phyloP scores from a whole-genome alignment of 2,329 filamentous ascomycete species.

The Alternaria alternata region DNA sequence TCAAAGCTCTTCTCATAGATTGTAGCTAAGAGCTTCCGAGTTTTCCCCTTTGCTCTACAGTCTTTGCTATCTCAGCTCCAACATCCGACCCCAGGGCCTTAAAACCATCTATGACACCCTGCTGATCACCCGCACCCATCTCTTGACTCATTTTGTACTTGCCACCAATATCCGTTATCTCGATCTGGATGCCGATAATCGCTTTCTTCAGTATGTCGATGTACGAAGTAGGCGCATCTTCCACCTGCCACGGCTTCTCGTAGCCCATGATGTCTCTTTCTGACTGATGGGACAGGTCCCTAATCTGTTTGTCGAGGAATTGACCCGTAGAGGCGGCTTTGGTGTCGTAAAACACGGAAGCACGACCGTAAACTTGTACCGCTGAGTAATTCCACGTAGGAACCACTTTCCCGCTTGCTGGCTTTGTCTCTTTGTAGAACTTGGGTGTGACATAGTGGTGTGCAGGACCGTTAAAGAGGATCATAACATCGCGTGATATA shows the following conservation, averaged over 20 bases:
- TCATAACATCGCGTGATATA: neutral
- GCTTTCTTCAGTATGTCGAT: constrained; percentile 51
- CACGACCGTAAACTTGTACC: neutral
- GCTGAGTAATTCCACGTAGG: neutral
- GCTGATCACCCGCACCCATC: constrained; percentile 31
- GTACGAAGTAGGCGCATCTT: constrained; percentile 65
- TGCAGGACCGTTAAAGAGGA: neutral
- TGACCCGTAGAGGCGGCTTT: neutral
- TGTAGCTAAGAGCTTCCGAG: neutral
- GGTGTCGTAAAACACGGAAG: neutral
- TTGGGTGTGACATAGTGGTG: neutral
- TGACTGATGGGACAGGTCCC: constrained; percentile 51
- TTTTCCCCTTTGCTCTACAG: neutral
- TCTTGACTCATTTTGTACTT: constrained; percentile 44
- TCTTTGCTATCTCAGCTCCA: neutral
- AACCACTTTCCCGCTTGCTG: neutral
- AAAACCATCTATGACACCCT: constrained; percentile 55
- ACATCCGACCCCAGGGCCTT: neutral
- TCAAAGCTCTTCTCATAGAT: too few relatives aligned
- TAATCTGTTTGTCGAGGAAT: neutral
- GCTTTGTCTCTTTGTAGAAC: neutral
- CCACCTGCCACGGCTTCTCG: constrained; percentile 63
- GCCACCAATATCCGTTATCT: constrained; percentile 32
- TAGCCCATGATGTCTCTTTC: constrained; percentile 68
- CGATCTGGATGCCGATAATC: constrained; percentile 38